Conservation (phyloP, 306 rosid species). For the Fagus crenata region DNA sequence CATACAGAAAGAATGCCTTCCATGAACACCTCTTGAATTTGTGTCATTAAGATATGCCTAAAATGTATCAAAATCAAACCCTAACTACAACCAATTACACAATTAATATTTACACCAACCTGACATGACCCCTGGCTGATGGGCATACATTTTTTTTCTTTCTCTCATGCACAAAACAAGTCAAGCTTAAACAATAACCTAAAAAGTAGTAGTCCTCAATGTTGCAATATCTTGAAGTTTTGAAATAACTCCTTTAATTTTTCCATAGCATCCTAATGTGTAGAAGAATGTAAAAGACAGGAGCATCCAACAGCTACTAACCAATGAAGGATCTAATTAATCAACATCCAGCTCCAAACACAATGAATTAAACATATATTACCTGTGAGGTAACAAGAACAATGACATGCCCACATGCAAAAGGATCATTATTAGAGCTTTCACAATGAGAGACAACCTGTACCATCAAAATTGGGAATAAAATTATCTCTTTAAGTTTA, state of each 20-base stretch:
- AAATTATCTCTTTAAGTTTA: neutral
- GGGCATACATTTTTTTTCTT: neutral
- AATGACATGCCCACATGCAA: conserved; percentile 70
- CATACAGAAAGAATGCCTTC: neutral
- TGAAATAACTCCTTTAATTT: neutral
- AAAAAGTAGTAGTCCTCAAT: neutral
- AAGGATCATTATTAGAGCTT: conserved; percentile 54
- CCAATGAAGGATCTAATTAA: neutral
- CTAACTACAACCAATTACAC: neutral
- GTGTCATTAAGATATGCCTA: neutral
- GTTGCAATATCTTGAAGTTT: neutral
- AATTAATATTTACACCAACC: neutral
- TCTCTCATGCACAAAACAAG: neutral
- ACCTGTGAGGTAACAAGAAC: conserved; percentile 86
- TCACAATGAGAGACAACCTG: conserved; percentile 64
- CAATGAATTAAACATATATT: conserved; percentile 27
- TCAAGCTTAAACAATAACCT: neutral
- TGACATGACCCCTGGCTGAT: neutral
- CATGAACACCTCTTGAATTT: neutral
- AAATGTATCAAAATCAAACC: neutral
- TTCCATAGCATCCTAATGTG: neutral
- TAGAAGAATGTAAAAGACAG: conserved; percentile 5
- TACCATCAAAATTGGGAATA: conserved; percentile 9
- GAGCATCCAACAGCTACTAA: conserved; percentile 1
- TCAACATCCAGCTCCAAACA: neutral